Evolutionary conservation across 306 rosid species (phyloP), one percentile per base, ranked within the genome.

Genomic region (Cicer chorassanicum): DNA sequence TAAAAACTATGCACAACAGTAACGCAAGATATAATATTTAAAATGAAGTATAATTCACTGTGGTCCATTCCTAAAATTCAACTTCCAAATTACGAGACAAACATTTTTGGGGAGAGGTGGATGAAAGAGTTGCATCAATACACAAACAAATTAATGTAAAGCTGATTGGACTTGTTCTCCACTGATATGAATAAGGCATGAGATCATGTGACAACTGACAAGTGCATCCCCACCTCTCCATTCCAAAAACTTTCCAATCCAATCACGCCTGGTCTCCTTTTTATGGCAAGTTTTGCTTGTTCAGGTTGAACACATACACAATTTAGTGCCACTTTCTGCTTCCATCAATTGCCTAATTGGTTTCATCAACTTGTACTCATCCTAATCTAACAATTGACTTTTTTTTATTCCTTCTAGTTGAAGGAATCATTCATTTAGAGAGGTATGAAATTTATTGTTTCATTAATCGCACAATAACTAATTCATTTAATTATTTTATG

Each of bases 251-350:
- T 51, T 51, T 75, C 36, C 39, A 70, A 65, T 42, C 50, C 50
- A 76, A 44, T 59, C 82, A 72, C 78, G 82, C 85, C 9, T 71
- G 10, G 53, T 14, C 53, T 70, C 53, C 71, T 65, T 48, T 71
- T 72, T 46, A 15, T 49, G 76, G 61, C 34, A 41, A 57, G 4
- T 8, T 65, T 77, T 82, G 15, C 67, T 49, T 65, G 59, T 65
- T 76, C 16, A 6, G 62, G 79, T 46, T 72, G 55, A 67, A 43
- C 82, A 48, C 61, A 57, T 12, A 56, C 59, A 45, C 14, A 14
- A 10, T 24, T 24, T 29, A 34, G 44, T 70, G 49, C 5, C 75
- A 56, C 70, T 65, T 16, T 46, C 60, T 55, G 72, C 79, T 65
- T 76, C 38, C 66, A 54, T 18, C 78, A 55, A 38, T 56, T 44